Evolutionary conservation across 2,329 filamentous ascomycete genomes (phyloP).

Genomic region (Colletotrichum cuscutae): DNA sequence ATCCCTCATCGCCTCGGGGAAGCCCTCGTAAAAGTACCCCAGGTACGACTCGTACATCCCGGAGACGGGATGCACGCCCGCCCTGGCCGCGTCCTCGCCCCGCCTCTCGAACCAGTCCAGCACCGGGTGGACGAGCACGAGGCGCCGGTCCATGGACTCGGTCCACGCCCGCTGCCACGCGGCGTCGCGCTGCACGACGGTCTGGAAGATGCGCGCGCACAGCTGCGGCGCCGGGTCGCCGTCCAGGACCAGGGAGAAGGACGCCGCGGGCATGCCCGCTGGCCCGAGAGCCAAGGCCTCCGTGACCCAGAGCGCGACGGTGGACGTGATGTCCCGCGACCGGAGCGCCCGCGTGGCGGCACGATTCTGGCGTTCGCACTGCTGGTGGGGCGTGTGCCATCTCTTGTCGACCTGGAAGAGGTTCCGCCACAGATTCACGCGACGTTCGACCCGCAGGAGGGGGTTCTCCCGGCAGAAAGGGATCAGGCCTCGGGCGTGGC

Average conservation of each 20-base stretch:
- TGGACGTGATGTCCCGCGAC: not conserved
- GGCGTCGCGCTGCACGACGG: not conserved
- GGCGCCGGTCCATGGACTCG: no score
- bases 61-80: no score
- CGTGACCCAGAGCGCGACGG: not conserved
- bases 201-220: not conserved
- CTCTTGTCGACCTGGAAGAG: not conserved
- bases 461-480: slow-evolving; percentile 10
- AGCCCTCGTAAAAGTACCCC: no score
- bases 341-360: no score
- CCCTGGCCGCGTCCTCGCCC: no score
- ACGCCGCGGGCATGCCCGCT: not conserved
- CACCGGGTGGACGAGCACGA: no score
- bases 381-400: not conserved
- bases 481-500: slow-evolving; percentile 14
- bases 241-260: not conserved
- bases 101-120: no score
- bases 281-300: slow-evolving; percentile 6
- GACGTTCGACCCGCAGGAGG: not conserved
- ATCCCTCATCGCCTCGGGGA: no score
- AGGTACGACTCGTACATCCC: no score
- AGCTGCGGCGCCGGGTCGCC: not conserved
- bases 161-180: not conserved
- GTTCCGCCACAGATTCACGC: not conserved
- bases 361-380: no score